phyloP scores from a whole-genome alignment of 2,329 filamentous ascomycete genomes.

The Aulographum hederae region DNA sequence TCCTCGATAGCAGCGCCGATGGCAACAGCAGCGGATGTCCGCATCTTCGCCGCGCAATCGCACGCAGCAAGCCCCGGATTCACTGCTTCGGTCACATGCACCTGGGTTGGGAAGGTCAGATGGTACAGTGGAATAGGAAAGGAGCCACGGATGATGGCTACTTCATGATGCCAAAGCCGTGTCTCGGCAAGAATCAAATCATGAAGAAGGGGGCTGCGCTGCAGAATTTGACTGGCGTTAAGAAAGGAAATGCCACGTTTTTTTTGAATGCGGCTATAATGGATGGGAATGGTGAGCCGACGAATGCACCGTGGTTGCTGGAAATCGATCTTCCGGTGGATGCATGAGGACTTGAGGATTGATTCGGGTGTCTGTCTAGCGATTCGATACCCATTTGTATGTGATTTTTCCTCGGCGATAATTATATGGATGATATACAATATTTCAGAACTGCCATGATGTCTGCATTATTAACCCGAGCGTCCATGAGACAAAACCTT shows the following conservation, averaged over 20 bases:
- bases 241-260: background rate
- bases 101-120: slow-evolving; percentile 37
- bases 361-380: too few relatives aligned
- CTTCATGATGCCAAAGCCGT: background rate
- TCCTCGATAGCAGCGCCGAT: slow-evolving; percentile 10
- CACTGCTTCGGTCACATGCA: slow-evolving; percentile 45
- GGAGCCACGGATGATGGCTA: background rate
- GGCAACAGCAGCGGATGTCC: slow-evolving; percentile 20
- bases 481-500: too few relatives aligned
- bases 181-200: background rate
- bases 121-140: slow-evolving; percentile 29
- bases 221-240: background rate
- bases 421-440: too few relatives aligned
- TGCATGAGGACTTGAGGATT: too few relatives aligned
- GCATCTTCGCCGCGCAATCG: slow-evolving; percentile 27
- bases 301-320: slow-evolving; percentile 1
- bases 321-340: slow-evolving; percentile 1
- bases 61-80: slow-evolving; percentile 23
- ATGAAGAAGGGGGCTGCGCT: background rate
- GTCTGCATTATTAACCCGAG: too few relatives aligned
- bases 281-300: background rate
- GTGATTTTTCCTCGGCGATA: too few relatives aligned
- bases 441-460: too few relatives aligned
- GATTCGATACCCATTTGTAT: too few relatives aligned
- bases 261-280: slow-evolving; percentile 4